Base-by-base conservation (phyloP, 257 asterid genomes). In the Solanum tarijense region DNA sequence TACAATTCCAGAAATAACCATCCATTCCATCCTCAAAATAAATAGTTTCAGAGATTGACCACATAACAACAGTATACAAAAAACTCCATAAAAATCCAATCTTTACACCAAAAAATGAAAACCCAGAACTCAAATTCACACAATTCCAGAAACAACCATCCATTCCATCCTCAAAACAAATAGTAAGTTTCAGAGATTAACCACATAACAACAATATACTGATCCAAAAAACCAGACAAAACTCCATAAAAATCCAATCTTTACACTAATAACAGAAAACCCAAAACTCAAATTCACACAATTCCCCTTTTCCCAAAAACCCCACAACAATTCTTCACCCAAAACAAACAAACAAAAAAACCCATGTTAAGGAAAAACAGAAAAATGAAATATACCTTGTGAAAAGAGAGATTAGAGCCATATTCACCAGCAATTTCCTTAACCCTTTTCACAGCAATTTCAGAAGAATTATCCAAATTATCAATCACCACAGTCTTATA, bases 401-500 rank as follows among this genome's bases (percentile, higher is more conserved):
- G 97, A 89, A 96, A 95, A 36, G 87, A 20, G 76, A 97, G 98
- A 46, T 93, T 94, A 85, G 94, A 81, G 84, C 94, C 98, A 87
- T 87, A 71, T 43, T 93, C 79, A 12, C 92, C 96, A 76, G 99
- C 98, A 89, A 97, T 96, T 88, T 95, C 94, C 66, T 89, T 87
- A 12, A 95, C 98, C 88, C 98, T 93, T 9, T 90, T 89, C 76
- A 95, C 76, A 34, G 99, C 93, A 89, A 91, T 79, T 86, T 91
- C 92, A 16, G 98, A 94, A n/a, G 99, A 91, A 91, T 97, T 97
- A 85, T 96, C 98, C 94, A 97, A 89, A 92, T 96, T 97, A 84
- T 97, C 99, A 10, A 96, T 95, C 89, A 96, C 94, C 12, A 94
- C 96, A 11, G 92, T 91, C 90, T 89, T 94, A 91, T 93, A 93